Percentiles rank a stretch among this genome's conserved stretches.
Conservation (phyloP, 2,329 filamentous ascomycete species). For the Ciborinia camelliae region DNA sequence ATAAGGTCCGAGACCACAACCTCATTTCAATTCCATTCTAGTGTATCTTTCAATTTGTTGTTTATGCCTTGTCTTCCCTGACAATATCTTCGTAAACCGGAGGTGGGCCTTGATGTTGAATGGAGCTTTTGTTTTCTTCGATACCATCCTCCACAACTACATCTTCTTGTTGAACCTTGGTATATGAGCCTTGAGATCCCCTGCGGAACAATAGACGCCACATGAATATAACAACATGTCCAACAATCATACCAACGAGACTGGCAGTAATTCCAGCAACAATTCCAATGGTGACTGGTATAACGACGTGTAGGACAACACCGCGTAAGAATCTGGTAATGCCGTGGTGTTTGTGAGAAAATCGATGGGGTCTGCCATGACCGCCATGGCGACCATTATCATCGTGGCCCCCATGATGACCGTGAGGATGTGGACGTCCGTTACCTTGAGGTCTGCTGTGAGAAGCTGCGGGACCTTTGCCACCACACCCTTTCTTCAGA, state of each 20-base stretch:
- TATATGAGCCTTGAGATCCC: slow-evolving; percentile 30
- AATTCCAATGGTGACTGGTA: slow-evolving; percentile 67
- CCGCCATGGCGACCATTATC: slow-evolving; percentile 25
- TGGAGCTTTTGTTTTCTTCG: slow-evolving; percentile 31
- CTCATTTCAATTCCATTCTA: neutral
- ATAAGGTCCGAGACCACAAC: neutral
- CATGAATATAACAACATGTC: slow-evolving; percentile 57
- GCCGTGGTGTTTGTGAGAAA: slow-evolving; percentile 39
- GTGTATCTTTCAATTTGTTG: neutral
- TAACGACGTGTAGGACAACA: slow-evolving; percentile 59
- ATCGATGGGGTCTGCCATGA: slow-evolving; percentile 33
- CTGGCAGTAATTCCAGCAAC: slow-evolving; percentile 65
- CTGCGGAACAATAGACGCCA: slow-evolving; percentile 54
- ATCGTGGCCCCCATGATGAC: slow-evolving; percentile 30
- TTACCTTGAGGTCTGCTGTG: slow-evolving; percentile 19
- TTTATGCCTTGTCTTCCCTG: slow-evolving; percentile 26
- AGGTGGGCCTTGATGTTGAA: slow-evolving; percentile 33
- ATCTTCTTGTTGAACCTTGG: slow-evolving; percentile 29
- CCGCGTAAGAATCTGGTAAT: slow-evolving; percentile 52
- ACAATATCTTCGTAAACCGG: slow-evolving; percentile 34
- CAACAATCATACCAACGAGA: slow-evolving; percentile 63
- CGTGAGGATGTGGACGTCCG: slow-evolving; percentile 25
- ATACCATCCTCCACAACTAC: slow-evolving; percentile 20
- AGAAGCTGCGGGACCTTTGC: slow-evolving; percentile 26
- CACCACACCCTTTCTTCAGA: slow-evolving; percentile 36